Evolutionary conservation across 225 moss, liverwort and hornwort genomes (phyloP).

Genomic region (Neckera pumila): DNA sequence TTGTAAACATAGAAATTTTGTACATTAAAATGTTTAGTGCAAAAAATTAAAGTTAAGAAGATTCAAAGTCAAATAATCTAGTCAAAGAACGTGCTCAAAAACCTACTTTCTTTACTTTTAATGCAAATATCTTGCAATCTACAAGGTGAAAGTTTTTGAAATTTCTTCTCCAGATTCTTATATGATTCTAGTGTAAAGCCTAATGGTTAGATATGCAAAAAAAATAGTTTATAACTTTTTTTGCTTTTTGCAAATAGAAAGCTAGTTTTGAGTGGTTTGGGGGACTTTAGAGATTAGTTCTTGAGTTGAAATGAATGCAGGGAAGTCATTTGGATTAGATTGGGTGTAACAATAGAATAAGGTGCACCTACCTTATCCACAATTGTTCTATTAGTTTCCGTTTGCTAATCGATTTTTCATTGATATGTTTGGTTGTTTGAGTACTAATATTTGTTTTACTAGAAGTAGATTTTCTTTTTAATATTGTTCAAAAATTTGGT

Average conservation of each 20-base stretch:
- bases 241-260: neutral
- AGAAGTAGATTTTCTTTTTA: neutral
- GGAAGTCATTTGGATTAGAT: rapidly evolving
- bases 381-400: rapidly evolving
- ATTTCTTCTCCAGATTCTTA: rapidly evolving
- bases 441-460: neutral
- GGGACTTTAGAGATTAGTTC: neutral
- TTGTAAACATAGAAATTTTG: rapidly evolving
- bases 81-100: rapidly evolving
- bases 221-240: neutral
- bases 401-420: neutral
- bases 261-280: neutral
- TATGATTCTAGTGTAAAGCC: neutral
- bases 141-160: rapidly evolving
- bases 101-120: neutral
- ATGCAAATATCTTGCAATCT: neutral
- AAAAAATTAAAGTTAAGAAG: neutral
- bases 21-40: neutral
- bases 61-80: neutral
- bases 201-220: neutral
- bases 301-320: neutral
- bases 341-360: neutral
- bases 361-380: rapidly evolving
- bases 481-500: neutral
- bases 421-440: neutral